Evolutionary conservation across 352 stramenopile genomes (phyloP).

Genomic region (Phytophthora meadii): DNA sequence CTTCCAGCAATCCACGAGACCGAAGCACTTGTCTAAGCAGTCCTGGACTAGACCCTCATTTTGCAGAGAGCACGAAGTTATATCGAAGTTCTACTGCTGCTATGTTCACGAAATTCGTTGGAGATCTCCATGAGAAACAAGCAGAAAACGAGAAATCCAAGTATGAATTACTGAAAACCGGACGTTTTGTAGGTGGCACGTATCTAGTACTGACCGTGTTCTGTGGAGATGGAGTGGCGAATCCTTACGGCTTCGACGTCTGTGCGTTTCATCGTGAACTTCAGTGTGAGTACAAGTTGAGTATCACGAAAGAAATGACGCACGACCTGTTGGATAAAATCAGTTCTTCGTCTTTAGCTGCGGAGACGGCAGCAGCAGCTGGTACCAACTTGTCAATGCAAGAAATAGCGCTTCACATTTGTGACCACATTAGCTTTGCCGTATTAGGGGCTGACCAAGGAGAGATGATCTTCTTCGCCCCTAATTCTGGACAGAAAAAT

Average conservation of each 20-base stretch:
- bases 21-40: constrained; percentile 12
- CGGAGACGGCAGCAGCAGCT: constrained; percentile 63
- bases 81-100: constrained; percentile 22
- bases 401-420: constrained; percentile 67
- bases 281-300: constrained; percentile 57
- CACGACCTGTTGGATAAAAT: constrained; percentile 65
- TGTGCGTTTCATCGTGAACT: constrained; percentile 56
- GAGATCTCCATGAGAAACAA: constrained; percentile 39
- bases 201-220: constrained; percentile 78
- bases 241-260: constrained; percentile 79
- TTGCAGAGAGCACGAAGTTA: constrained; percentile 7
- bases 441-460: constrained; percentile 40
- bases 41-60: constrained; percentile 6
- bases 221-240: constrained; percentile 65
- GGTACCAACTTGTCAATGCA: constrained; percentile 80
- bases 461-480: constrained; percentile 62
- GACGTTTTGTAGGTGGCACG: constrained; percentile 66
- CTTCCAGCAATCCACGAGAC: not conserved
- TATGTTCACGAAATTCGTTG: constrained; percentile 38
- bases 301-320: constrained; percentile 68
- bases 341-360: constrained; percentile 59
- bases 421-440: constrained; percentile 64
- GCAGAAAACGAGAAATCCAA: constrained; percentile 36
- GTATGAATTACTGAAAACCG: constrained; percentile 72
- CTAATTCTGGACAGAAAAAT: constrained; percentile 22